These are phyloP conservation scores for Linanthus parryae DNA, from an alignment of 148 eudicot genomes.

Conservation along the genomic window DNA sequence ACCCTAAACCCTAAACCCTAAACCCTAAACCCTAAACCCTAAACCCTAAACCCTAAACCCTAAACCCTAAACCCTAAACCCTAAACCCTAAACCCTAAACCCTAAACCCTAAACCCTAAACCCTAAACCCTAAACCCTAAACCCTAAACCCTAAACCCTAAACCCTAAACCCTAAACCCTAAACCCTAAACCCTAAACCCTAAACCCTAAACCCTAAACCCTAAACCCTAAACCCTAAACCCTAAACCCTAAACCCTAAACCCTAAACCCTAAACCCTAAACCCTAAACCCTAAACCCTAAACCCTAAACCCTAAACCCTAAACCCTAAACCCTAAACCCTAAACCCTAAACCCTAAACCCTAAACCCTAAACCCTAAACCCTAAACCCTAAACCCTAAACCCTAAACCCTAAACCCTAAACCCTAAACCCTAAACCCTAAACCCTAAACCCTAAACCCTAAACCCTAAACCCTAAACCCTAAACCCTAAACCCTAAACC, in stretches of 20 bases:
- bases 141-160: constrained; percentile 4
- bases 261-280: constrained; percentile 4
- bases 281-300: not conserved
- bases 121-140: constrained; percentile 4
- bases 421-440: not conserved
- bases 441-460: not conserved
- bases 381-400: not conserved
- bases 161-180: constrained; percentile 4
- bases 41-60: constrained; percentile 4
- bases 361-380: not conserved
- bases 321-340: not conserved
- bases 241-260: constrained; percentile 3
- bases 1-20: not conserved
- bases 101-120: constrained; percentile 3
- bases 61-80: constrained; percentile 4
- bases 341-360: not conserved
- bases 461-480: constrained; percentile 1
- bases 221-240: constrained; percentile 4
- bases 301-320: not conserved
- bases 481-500: constrained; percentile 1
- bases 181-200: constrained; percentile 3
- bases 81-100: constrained; percentile 4
- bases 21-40: constrained; percentile 3
- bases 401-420: not conserved
- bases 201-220: constrained; percentile 4